Evolutionary conservation across 495 filamentous ascomycete genomes (phyloP).

Genomic region (Pyrenula aspistea): DNA sequence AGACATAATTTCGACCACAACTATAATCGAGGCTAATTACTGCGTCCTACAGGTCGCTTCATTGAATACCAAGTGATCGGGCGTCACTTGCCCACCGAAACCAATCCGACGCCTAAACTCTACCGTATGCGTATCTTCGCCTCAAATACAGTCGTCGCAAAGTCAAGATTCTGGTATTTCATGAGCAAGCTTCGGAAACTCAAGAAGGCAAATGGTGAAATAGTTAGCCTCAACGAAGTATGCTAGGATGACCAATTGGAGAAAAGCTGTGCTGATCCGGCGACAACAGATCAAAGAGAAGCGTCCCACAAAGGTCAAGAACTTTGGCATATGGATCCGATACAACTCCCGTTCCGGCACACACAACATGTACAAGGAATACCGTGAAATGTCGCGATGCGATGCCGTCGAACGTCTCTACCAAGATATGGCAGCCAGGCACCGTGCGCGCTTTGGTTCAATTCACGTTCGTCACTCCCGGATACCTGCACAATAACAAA

Average conservation of each 20-base stretch:
- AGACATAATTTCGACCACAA: no score
- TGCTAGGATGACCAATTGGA: background rate
- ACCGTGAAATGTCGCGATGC: conserved; percentile 91
- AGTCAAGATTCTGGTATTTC: conserved; percentile 99
- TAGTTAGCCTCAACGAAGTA: conserved; percentile 93
- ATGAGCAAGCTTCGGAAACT: conserved; percentile 95
- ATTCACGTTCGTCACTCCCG: conserved; percentile 65
- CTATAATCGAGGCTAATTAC: background rate
- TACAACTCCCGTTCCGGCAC: conserved; percentile 99
- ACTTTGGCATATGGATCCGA: conserved; percentile 99
- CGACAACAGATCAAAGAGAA: conserved; percentile 81
- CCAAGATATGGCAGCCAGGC: conserved; percentile 98
- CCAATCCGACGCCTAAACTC: conserved; percentile 89
- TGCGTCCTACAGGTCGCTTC: conserved; percentile 67
- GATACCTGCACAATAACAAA: background rate
- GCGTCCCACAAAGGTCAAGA: conserved; percentile 98
- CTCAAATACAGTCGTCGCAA: conserved; percentile 91
- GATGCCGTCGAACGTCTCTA: conserved; percentile 95
- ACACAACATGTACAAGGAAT: conserved; percentile 99
- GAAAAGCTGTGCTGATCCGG: background rate
- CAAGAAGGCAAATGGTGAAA: conserved; percentile 99
- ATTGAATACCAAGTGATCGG: conserved; percentile 99
- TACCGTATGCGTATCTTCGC: conserved; percentile 99
- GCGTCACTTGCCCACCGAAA: conserved; percentile 93
- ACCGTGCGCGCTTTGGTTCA: conserved; percentile 93